These are phyloP conservation scores for Amylocystis lapponica DNA, from an alignment of 768 basidiomycete species.

Conservation along the genomic window DNA sequence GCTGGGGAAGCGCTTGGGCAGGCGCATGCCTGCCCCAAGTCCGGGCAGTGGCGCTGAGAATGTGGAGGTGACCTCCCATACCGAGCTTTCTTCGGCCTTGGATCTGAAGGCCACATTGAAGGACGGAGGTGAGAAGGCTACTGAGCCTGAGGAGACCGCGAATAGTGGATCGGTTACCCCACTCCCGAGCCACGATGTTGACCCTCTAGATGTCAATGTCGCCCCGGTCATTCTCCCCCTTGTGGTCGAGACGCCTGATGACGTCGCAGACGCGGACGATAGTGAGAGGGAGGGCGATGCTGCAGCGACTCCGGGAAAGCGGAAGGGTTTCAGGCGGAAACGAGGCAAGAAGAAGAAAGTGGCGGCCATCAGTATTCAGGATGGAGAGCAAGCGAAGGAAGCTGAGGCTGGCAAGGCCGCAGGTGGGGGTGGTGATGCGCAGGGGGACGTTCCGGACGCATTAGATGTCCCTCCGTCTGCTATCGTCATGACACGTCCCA, in stretches of 20 bases:
- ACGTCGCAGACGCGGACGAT: slow-evolving; percentile 33
- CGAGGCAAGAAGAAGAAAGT: slow-evolving; percentile 28
- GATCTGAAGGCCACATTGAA: too few relatives aligned
- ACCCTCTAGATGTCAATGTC: too few relatives aligned
- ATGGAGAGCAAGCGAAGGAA: slow-evolving; percentile 16
- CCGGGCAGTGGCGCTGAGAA: too few relatives aligned
- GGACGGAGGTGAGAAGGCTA: too few relatives aligned
- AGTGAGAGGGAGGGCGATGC: slow-evolving; percentile 46
- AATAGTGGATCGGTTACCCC: too few relatives aligned
- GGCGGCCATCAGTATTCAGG: slow-evolving; percentile 1
- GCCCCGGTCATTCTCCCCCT: too few relatives aligned
- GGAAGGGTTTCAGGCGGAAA: slow-evolving; percentile 22
- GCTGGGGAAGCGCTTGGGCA: too few relatives aligned
- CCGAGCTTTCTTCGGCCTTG: too few relatives aligned
- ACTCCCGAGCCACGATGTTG: too few relatives aligned
- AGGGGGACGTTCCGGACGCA: slow-evolving; percentile 6
- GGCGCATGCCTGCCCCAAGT: too few relatives aligned
- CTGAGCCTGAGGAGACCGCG: too few relatives aligned
- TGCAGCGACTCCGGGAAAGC: slow-evolving; percentile 38
- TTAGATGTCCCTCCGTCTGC: slow-evolving; percentile 6
- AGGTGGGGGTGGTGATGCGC: slow-evolving; percentile 12
- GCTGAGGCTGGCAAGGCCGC: slow-evolving; percentile 13
- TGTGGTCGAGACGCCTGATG: slow-evolving; percentile 3
- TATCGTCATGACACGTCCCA: slow-evolving; percentile 17
- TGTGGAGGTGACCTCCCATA: too few relatives aligned